Evolutionary conservation across 306 rosid genomes (phyloP), one percentile per base, ranked within the genome.

Genomic region (Benincasa hispida): DNA sequence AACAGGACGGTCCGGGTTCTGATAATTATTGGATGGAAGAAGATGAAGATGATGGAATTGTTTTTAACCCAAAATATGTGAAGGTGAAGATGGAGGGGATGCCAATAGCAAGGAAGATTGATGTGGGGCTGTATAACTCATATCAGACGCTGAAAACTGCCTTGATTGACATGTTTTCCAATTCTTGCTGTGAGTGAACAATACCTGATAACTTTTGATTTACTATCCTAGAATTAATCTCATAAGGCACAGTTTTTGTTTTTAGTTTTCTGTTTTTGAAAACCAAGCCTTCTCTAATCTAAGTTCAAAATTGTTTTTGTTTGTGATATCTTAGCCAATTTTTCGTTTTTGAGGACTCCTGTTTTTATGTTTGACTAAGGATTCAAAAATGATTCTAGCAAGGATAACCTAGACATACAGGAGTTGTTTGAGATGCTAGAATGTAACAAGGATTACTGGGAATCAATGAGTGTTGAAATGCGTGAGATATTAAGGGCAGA

Each of bases 71-170:
- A 48, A 85, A 78, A 30, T 87, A 69, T 75, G 91, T 89, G 51
- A 91, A 93, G 79, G 98, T 91, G 74, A 88, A 93, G 87, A 93
- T 93, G 98, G 96, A 89, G 82, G 97, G 97, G 47, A 82, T 83
- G 28, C 83, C 87, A 14, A 79, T 89, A 55, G 88, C 86, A 72
- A 91, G 98, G 78, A 88, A 91, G 88, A 81, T 91, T 67, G 82
- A 91, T 82, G 80, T 91, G 78, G 84, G 82, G 81, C 85, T 84
- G 25, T 84, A 84, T 67, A 58, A 76, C 69, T 90, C 92, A 48
- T 89, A 81, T 55, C 84, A 83, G 37, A 57, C 91, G 22, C 98
- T 92, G 18, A 83, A 81, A 83, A 68, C 55, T 61, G 58, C 76
- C 62, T 85, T 87, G 85, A 75, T 88, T 59, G 42, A 50, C 80